These are phyloP conservation scores for Cryptococcus sp. DNA, from an alignment of 1,284 basidiomycete genomes.

Conservation along the genomic window DNA sequence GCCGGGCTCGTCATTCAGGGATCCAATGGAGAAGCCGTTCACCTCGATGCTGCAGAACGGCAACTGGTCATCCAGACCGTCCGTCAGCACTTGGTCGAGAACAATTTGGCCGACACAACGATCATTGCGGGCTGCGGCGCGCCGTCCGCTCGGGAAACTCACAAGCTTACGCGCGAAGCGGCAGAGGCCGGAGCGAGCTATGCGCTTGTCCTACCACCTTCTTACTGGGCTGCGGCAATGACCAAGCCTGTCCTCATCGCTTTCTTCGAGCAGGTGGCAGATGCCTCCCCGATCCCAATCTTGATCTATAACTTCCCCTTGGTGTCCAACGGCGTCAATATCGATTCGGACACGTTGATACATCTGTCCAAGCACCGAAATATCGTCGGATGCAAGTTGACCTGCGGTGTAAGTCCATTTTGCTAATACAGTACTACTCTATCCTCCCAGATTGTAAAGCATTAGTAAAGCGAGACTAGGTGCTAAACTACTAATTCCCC, in stretches of 20 bases:
- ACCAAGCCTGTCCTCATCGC: constrained; percentile 13
- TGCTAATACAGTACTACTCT: neutral
- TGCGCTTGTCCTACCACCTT: constrained; percentile 20
- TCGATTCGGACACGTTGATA: constrained; percentile 23
- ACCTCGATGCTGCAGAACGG: constrained; percentile 28
- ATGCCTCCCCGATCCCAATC: constrained; percentile 19
- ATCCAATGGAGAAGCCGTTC: constrained; percentile 39
- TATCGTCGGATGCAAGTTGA: constrained; percentile 20
- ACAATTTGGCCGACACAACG: constrained; percentile 10
- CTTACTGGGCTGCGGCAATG: constrained; percentile 25
- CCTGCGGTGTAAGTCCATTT: constrained; percentile 16
- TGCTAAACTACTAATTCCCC: neutral
- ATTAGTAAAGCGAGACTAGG: no score
- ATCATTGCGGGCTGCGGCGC: constrained; percentile 21
- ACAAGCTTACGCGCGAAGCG: constrained; percentile 12
- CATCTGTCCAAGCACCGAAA: constrained; percentile 21
- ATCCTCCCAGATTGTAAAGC: neutral
- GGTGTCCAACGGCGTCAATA: constrained; percentile 22
- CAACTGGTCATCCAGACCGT: constrained; percentile 13
- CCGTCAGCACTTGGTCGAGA: constrained; percentile 11
- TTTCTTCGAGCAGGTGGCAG: constrained; percentile 20
- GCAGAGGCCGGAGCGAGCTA: constrained; percentile 22
- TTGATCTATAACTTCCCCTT: constrained; percentile 26
- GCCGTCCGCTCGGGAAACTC: constrained; percentile 5
- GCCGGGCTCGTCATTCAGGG: constrained; percentile 35